A percentile compares a stretch with the other conserved stretches of the same genome.
Conservation (phyloP, 495 filamentous ascomycete genomes). For the Neurospora cerealis region DNA sequence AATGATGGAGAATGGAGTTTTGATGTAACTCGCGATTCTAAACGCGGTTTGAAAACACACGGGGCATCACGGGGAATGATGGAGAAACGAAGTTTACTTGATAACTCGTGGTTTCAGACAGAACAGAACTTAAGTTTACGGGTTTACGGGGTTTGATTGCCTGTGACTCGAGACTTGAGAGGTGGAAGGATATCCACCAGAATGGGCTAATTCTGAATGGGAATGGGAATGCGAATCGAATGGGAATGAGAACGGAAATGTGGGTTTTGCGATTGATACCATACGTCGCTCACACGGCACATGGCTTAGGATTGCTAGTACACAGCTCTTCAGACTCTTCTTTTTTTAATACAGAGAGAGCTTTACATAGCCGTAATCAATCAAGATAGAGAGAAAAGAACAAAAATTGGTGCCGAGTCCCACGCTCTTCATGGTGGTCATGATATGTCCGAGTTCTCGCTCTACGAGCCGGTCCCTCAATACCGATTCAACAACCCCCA, state of each 20-base stretch:
- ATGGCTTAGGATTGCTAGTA: not conserved
- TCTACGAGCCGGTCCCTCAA: too few relatives aligned
- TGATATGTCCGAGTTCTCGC: too few relatives aligned
- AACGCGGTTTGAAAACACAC: too few relatives aligned
- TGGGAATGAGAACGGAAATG: not conserved
- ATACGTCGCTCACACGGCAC: not conserved
- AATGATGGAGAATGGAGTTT: not conserved
- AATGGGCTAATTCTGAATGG: not conserved
- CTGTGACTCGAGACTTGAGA: not conserved
- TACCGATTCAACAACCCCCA: constrained; percentile 45
- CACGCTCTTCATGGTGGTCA: too few relatives aligned
- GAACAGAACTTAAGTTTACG: too few relatives aligned
- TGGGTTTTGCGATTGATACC: not conserved
- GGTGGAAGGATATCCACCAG: not conserved
- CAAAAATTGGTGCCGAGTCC: not conserved
- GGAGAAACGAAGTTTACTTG: too few relatives aligned
- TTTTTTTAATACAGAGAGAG: not conserved
- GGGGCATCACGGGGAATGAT: too few relatives aligned
- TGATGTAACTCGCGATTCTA: not conserved
- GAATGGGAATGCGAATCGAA: not conserved
- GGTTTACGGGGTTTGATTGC: not conserved
- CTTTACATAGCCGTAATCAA: not conserved
- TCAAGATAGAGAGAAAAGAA: not conserved
- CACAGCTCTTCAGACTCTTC: not conserved
- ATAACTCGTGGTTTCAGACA: too few relatives aligned